A percentile compares a stretch with the other conserved stretches of the same genome.
These are phyloP conservation scores for Mimosa bimucronata DNA, from an alignment of 306 rosid species.

Conservation along the genomic window DNA sequence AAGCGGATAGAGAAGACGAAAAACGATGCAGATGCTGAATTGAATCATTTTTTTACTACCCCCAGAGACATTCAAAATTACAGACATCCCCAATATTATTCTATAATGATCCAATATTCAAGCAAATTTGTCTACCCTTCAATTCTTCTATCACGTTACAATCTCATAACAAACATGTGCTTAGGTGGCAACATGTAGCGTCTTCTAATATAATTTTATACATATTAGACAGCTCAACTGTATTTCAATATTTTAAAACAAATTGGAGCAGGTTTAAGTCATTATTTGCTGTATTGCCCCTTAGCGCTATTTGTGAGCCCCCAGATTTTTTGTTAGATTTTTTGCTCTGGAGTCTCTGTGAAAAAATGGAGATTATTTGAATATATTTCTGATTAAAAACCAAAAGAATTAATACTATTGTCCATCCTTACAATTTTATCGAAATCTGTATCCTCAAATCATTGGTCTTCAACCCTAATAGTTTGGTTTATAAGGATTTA, in stretches of 20 bases:
- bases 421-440: too few relatives aligned
- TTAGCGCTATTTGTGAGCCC: not conserved
- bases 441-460: too few relatives aligned
- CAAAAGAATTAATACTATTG: too few relatives aligned
- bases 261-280: constrained; percentile 23
- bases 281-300: constrained; percentile 15
- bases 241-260: constrained; percentile 20
- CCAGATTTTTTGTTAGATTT: not conserved
- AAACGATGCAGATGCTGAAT: not conserved
- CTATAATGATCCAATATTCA: not conserved
- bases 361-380: not conserved
- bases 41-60: not conserved
- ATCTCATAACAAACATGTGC: constrained; percentile 33
- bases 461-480: too few relatives aligned
- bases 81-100: not conserved
- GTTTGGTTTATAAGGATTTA: too few relatives aligned
- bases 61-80: not conserved
- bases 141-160: constrained; percentile 24
- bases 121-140: constrained; percentile 31
- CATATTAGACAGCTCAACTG: constrained; percentile 24
- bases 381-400: not conserved
- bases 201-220: constrained; percentile 10
- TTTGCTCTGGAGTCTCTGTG: not conserved
- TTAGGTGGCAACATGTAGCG: constrained; percentile 26
- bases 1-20: not conserved